Evolutionary conservation across 768 basidiomycete species (phyloP), one percentile per base, ranked within the genome.

Genomic region (Tricholoma saponaceum): DNA sequence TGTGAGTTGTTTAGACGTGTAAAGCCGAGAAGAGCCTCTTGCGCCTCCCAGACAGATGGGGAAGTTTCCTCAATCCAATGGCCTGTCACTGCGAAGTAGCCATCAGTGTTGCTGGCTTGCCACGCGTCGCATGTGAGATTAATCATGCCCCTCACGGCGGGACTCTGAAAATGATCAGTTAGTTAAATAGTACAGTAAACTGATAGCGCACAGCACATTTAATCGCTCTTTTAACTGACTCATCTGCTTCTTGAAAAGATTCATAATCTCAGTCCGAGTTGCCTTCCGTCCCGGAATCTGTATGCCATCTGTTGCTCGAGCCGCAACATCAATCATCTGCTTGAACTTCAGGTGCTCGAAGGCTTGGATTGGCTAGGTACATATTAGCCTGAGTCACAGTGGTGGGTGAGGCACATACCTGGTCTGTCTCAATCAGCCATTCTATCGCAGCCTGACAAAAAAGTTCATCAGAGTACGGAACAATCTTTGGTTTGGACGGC

Each of bases 71-170:
- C 72, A 46, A 76, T 68, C 72, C 73, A 77, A 55, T 73, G 71
- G 1, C 65, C 70, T 1, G 73, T 76, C 7, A 77, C 68, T 0
- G 72, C 71, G 55, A 77, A 74, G 60, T 78, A 78, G 0, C 63
- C 64, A 51, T 77, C 70, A 0, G 51, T 58, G 56, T 77, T 77
- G 8, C 50, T 60, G 0, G 77, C 78, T 50, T 75, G 73, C 76
- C 76, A 78, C 0, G 66, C 71, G 54, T 79, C 71, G 54, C 70
- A 73, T 0, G 76, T 79, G 1, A 75, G 52, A 33, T 59, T 73
- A 18, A 75, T 66, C n/a, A 37, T 37, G 3, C 56, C 51, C 5
- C 6, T 52, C 20, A 57, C 51, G 9, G 32, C 39, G 3, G 28
- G 8, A 28, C 28, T 46, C 30, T 5, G 23, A 30, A 23, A 26